These are phyloP conservation scores for Apophysomyces trapeziformis DNA, from an alignment of 371 early-diverging fungal species.

Conservation along the genomic window DNA sequence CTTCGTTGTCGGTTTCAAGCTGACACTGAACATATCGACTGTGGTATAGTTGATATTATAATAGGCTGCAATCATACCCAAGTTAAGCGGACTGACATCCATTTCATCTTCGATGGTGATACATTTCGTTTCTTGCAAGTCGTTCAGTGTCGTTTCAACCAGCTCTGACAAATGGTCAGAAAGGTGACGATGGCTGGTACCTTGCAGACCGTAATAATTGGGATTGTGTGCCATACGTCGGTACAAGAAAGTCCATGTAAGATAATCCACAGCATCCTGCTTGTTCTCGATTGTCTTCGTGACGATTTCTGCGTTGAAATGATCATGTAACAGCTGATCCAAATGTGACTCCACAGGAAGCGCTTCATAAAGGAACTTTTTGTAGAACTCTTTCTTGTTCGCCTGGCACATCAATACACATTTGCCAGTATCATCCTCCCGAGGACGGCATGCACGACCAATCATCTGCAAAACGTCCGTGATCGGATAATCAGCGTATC, in stretches of 20 bases:
- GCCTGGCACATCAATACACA: conserved; percentile 94
- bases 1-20: conserved; percentile 84
- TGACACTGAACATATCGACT: conserved; percentile 90
- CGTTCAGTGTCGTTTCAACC: conserved; percentile 89
- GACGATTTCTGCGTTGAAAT: conserved; percentile 95
- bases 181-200: conserved; percentile 84
- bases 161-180: conserved; percentile 94
- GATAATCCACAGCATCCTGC: conserved; percentile 97
- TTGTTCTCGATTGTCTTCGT: conserved; percentile 94
- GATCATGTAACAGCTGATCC: conserved; percentile 89
- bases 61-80: conserved; percentile 97
- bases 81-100: conserved; percentile 84
- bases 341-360: conserved; percentile 94
- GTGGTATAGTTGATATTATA: conserved; percentile 95
- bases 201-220: conserved; percentile 93
- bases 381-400: conserved; percentile 95
- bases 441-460: conserved; percentile 84
- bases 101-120: conserved; percentile 85
- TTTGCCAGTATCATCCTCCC: conserved; percentile 71
- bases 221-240: conserved; percentile 95
- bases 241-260: conserved; percentile 97
- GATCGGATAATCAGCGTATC: conserved; percentile 93
- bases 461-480: conserved; percentile 97
- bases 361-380: conserved; percentile 94
- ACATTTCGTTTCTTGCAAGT: conserved; percentile 88